phyloP scores from a whole-genome alignment of 331 rosid genomes.

The Erythrophleum ivorense region DNA sequence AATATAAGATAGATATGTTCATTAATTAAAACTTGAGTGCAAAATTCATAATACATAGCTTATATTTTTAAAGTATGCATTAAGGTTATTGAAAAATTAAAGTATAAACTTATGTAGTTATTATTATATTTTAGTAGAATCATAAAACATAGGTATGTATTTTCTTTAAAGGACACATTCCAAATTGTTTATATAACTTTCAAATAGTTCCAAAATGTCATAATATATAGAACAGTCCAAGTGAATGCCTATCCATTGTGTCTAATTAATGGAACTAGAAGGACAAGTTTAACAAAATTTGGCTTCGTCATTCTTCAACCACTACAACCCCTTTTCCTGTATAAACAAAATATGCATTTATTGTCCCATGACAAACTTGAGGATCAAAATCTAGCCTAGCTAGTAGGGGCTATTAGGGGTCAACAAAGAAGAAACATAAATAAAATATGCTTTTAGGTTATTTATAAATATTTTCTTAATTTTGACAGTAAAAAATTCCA shows the following conservation, averaged over 20 bases:
- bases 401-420: background rate
- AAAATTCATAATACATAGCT: too few species aligned
- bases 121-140: too few species aligned
- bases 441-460: background rate
- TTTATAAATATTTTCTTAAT: background rate
- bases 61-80: too few species aligned
- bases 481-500: background rate
- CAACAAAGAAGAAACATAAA: background rate
- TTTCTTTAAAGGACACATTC: background rate
- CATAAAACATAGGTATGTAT: too few species aligned
- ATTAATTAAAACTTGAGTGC: too few species aligned
- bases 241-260: slow-evolving; percentile 5
- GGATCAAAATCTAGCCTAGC: background rate
- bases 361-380: slow-evolving; percentile 27
- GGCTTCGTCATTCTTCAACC: slow-evolving; percentile 32
- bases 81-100: too few species aligned
- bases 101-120: background rate
- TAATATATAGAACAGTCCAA: background rate
- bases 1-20: too few species aligned
- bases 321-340: background rate
- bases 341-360: slow-evolving; percentile 13
- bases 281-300: slow-evolving; percentile 17
- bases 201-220: background rate
- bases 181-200: background rate
- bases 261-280: slow-evolving; percentile 33